Evolutionary conservation across 768 basidiomycete species (phyloP), one percentile per base, ranked within the genome.

Genomic region (Guyanaporus albipodus): DNA sequence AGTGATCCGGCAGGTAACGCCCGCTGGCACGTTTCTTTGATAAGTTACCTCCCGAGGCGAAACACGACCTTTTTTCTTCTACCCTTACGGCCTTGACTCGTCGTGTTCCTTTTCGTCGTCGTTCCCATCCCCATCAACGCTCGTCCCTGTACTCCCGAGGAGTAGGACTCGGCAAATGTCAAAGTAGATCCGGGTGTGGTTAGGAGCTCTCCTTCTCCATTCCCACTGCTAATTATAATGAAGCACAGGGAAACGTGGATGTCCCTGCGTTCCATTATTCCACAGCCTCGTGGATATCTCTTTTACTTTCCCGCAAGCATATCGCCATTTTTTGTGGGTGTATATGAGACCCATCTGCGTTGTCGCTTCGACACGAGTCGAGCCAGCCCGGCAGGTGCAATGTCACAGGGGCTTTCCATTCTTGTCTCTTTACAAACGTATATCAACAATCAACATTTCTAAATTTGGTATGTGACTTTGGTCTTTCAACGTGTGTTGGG

Each of bases 361-460:
- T n/a, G n/a, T n/a, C n/a, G n/a, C n/a, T n/a, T n/a, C n/a, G n/a
- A n/a, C n/a, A n/a, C n/a, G n/a, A n/a, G n/a, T n/a, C n/a, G n/a
- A n/a, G n/a, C n/a, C n/a, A n/a, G n/a, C n/a, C n/a, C n/a, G n/a
- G n/a, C n/a, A n/a, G n/a, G n/a, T n/a, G n/a, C n/a, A n/a, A n/a
- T n/a, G 35, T 19, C 31, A 37, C 32, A 42, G 43, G 43, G 37
- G 26, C 1, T 48, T 48, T 58, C 58, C 45, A 47, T 58, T 52
- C 19, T 1, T 40, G 56, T 44, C 14, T 8, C 0, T n/a, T 35
- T 6, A 6, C 38, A 62, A 49, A 59, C 2, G 55, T 4, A 33
- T 8, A 11, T 42, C 53, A 62, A 60, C 5, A 48, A 8, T 36
- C 17, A 4, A 11, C 27, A 19, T 46, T 57, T 48, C 60, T 51